phyloP scores from a whole-genome alignment of 73 alveolate species.

The Tetrahymena malaccensis region DNA sequence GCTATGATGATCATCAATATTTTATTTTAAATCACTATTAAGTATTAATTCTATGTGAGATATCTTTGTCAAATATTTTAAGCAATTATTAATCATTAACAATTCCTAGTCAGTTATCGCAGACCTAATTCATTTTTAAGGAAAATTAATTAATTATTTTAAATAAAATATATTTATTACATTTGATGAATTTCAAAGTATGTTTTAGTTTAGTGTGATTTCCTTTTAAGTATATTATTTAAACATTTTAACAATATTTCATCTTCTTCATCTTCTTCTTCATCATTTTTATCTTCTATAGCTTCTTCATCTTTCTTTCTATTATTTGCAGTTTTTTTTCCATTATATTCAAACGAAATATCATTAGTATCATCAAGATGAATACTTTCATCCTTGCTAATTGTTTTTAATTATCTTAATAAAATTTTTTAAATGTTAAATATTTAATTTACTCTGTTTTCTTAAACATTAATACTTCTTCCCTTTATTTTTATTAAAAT shows the following conservation, averaged over 20 bases:
- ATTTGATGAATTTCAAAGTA: background rate
- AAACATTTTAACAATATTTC: background rate
- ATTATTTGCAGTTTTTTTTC: background rate
- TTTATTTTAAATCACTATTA: background rate
- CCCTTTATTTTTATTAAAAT: background rate
- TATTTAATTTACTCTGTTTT: background rate
- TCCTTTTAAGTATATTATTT: background rate
- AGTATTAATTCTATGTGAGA: background rate
- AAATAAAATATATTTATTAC: background rate
- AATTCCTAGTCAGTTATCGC: background rate
- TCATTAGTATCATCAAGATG: background rate
- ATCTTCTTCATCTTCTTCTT: background rate
- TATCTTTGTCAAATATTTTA: background rate
- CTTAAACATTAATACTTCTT: background rate
- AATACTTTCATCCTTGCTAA: background rate
- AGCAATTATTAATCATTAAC: background rate
- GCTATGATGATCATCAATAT: background rate
- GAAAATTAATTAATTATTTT: background rate
- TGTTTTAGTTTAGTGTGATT: background rate
- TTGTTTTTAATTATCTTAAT: background rate
- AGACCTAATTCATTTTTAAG: background rate
- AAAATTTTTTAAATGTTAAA: background rate
- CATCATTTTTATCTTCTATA: background rate
- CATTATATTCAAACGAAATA: background rate
- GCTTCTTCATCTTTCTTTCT: background rate